Evolutionary conservation across 2,329 filamentous ascomycete genomes (phyloP).

Genomic region (Monosporascus cannonballus): DNA sequence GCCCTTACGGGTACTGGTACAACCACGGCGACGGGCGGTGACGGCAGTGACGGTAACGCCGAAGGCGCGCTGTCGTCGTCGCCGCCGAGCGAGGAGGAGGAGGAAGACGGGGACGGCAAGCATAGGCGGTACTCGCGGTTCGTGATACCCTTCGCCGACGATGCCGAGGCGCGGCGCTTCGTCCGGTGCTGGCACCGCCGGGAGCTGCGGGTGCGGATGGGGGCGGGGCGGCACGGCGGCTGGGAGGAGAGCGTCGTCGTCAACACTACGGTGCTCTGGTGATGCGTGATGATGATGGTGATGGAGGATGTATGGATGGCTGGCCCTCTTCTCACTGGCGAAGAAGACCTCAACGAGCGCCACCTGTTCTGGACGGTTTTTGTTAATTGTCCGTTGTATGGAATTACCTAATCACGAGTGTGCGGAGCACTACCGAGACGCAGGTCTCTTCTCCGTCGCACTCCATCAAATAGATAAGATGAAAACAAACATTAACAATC

Average conservation of each 20-base stretch:
- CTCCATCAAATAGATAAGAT: too few relatives aligned
- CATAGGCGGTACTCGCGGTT: conserved; percentile 37
- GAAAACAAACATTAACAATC: too few relatives aligned
- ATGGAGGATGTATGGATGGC: neutral
- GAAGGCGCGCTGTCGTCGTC: conserved; percentile 13
- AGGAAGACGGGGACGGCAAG: conserved; percentile 21
- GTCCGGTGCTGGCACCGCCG: conserved; percentile 38
- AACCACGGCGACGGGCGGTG: too few relatives aligned
- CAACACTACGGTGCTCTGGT: conserved; percentile 24
- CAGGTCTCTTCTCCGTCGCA: too few relatives aligned
- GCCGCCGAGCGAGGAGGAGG: conserved; percentile 1
- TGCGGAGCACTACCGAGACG: too few relatives aligned
- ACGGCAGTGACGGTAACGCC: neutral
- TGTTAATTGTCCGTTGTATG: too few relatives aligned
- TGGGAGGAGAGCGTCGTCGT: conserved; percentile 23
- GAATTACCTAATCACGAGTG: too few relatives aligned
- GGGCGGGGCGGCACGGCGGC: conserved; percentile 5
- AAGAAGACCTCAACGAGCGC: neutral
- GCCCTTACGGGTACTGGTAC: too few relatives aligned
- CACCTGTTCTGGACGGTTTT: too few relatives aligned
- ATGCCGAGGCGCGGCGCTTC: conserved; percentile 46
- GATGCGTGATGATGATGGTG: conserved; percentile 1
- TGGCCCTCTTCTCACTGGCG: neutral
- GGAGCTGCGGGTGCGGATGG: conserved; percentile 23
- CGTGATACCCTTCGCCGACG: conserved; percentile 50